A percentile compares a stretch with the other conserved stretches of the same genome.
These are phyloP conservation scores for Wallacemonas sp. DNA, from an alignment of 208 protist genomes.

Conservation along the genomic window DNA sequence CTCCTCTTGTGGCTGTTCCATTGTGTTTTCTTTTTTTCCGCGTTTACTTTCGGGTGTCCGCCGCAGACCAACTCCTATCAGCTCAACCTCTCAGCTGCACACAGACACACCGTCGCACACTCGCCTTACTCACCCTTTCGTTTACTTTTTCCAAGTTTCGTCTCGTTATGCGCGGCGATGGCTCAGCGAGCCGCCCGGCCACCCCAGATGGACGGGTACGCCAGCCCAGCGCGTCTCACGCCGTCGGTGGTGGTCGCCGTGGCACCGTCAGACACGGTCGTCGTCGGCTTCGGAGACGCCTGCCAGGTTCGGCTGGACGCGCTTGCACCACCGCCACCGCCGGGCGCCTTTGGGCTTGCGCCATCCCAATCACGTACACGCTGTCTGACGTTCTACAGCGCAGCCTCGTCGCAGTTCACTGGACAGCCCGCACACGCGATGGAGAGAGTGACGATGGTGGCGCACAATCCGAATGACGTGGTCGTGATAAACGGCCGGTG, in stretches of 20 bases:
- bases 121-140: no score
- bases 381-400: no score
- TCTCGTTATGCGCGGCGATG: no score
- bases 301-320: neutral
- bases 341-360: neutral
- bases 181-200: no score
- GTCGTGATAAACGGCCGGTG: neutral
- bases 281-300: neutral
- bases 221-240: no score
- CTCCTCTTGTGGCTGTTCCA: neutral
- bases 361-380: neutral
- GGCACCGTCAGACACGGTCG: neutral
- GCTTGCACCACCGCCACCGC: neutral
- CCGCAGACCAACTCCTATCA: neutral
- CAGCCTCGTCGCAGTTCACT: no score
- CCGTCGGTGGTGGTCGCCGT: neutral
- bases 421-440: no score
- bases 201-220: no score
- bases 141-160: no score
- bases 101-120: no score
- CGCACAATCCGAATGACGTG: neutral
- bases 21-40: constrained; percentile 9
- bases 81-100: no score
- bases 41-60: neutral
- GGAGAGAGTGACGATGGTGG: neutral